These are phyloP conservation scores for Podospora anserina DNA, from an alignment of 495 filamentous ascomycete genomes.

Conservation along the genomic window DNA sequence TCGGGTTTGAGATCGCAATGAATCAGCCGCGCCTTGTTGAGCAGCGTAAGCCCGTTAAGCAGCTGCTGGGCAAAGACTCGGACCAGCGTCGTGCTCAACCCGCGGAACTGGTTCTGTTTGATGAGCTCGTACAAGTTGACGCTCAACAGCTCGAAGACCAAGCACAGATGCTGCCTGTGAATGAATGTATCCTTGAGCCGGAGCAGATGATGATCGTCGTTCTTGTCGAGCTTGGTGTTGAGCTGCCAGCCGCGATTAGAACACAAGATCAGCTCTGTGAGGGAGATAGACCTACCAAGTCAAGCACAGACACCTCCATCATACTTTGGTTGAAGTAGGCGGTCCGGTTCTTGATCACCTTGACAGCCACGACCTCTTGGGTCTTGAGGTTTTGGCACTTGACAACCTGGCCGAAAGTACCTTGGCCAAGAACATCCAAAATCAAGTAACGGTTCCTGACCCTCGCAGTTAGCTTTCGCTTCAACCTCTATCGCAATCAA, in stretches of 20 bases:
- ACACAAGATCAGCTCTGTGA: background rate
- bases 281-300: constrained; percentile 62
- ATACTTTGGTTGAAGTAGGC: constrained; percentile 99
- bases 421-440: constrained; percentile 94
- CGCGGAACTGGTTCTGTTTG: constrained; percentile 99
- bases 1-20: constrained; percentile 99
- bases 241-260: constrained; percentile 51
- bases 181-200: constrained; percentile 98
- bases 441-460: constrained; percentile 96
- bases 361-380: constrained; percentile 97
- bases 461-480: constrained; percentile 21
- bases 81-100: constrained; percentile 94
- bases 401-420: constrained; percentile 99
- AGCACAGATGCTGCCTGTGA: constrained; percentile 93
- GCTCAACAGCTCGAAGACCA: constrained; percentile 95
- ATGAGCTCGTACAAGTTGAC: constrained; percentile 99
- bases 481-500: background rate
- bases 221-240: constrained; percentile 98
- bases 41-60: constrained; percentile 81
- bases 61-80: constrained; percentile 98
- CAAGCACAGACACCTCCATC: constrained; percentile 99
- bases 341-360: constrained; percentile 98
- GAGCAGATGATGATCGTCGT: constrained; percentile 96
- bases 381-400: constrained; percentile 99
- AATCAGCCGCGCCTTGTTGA: constrained; percentile 96